Evolutionary conservation across 2,329 filamentous ascomycete species (phyloP).

Genomic region (Penicillium vulpinum): DNA sequence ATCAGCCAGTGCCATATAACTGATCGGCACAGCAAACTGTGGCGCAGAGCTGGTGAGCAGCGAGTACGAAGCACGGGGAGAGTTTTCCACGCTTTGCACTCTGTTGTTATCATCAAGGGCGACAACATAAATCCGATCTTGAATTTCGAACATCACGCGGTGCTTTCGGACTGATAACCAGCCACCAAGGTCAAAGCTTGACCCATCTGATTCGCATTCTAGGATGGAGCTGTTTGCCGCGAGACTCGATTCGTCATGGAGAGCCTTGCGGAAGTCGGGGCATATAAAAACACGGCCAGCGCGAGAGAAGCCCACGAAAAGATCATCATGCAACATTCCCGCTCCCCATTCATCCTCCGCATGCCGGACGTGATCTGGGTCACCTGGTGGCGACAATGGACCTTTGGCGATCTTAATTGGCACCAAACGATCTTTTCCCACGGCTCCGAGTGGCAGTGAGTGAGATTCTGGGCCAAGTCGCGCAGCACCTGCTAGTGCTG

Average conservation of each 20-base stretch:
- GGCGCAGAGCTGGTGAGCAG: slow-evolving; percentile 39
- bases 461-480: slow-evolving; percentile 25
- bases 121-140: slow-evolving; percentile 47
- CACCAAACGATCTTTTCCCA: slow-evolving; percentile 27
- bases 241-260: slow-evolving; percentile 30
- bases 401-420: slow-evolving; percentile 31
- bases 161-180: slow-evolving; percentile 48
- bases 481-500: slow-evolving; percentile 21
- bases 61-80: slow-evolving; percentile 32
- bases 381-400: slow-evolving; percentile 24
- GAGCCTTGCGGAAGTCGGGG: slow-evolving; percentile 44
- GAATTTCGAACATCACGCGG: slow-evolving; percentile 47
- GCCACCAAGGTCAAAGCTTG: slow-evolving; percentile 48
- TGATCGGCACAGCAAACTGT: slow-evolving; percentile 46
- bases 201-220: slow-evolving; percentile 45
- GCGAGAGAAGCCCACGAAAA: slow-evolving; percentile 48
- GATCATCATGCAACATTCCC: slow-evolving; percentile 44
- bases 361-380: slow-evolving; percentile 28
- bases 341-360: slow-evolving; percentile 51
- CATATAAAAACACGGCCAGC: slow-evolving; percentile 48
- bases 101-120: slow-evolving; percentile 39
- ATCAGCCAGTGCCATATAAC: slow-evolving; percentile 50
- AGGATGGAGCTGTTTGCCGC: slow-evolving; percentile 36
- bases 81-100: slow-evolving; percentile 22
- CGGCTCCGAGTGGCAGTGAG: slow-evolving; percentile 16